phyloP scores from a whole-genome alignment of 768 basidiomycete species.

The Pleurotus eryngii region DNA sequence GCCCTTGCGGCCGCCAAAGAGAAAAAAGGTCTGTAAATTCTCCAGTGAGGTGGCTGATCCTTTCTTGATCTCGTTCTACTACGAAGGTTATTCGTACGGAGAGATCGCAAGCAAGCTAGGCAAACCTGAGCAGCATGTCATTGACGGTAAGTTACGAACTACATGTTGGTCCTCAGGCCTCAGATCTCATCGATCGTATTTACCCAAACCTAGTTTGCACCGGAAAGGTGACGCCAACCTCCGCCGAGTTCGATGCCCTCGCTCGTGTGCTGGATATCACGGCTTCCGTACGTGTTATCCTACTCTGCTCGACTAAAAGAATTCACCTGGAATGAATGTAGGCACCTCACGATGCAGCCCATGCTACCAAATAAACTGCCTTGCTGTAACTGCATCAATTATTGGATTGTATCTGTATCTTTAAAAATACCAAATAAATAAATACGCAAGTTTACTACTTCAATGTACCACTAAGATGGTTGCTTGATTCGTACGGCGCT shows the following conservation, averaged over 20 bases:
- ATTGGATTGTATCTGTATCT: not conserved
- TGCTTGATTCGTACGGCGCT: not conserved
- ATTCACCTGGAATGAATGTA: constrained; percentile 4
- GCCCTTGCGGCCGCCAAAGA: constrained; percentile 53
- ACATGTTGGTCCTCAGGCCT: not conserved
- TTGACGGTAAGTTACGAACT: constrained; percentile 41
- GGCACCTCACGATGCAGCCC: constrained; percentile 26
- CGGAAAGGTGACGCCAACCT: not conserved
- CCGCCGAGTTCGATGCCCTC: constrained; percentile 36
- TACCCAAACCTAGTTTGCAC: constrained; percentile 40
- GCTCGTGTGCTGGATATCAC: constrained; percentile 40
- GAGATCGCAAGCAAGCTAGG: constrained; percentile 46
- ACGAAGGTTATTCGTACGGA: constrained; percentile 43
- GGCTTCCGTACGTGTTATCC: constrained; percentile 24
- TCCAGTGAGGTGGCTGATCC: not conserved
- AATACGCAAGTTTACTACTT: not conserved
- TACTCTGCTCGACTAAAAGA: not conserved
- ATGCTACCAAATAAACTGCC: constrained; percentile 16
- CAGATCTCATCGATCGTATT: not conserved
- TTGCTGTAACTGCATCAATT: not conserved
- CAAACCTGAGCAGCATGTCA: constrained; percentile 42
- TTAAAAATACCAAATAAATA: not conserved
- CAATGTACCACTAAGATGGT: not conserved
- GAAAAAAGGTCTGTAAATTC: constrained; percentile 38
- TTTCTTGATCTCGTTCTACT: not conserved